Base-by-base conservation (phyloP, 306 rosid species). In the Luffa aegyptiaca region DNA sequence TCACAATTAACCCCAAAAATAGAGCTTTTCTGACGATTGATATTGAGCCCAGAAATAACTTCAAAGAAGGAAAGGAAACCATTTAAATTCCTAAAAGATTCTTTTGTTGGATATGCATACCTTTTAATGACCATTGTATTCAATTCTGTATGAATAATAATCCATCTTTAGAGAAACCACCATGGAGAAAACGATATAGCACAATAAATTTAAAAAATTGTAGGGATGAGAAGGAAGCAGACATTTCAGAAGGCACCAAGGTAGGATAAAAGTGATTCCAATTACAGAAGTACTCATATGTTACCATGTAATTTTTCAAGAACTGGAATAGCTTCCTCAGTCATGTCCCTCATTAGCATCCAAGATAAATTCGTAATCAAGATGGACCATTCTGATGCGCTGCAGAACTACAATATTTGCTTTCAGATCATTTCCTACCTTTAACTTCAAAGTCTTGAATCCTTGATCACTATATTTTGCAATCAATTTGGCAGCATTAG, bases 261-360 rank as follows among this genome's bases (percentile, higher is more conserved):
- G 17, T 21, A 31, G 41, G 20, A 41, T 9, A 49, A 74, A 26
- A 16, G 37, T 7, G 62, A 74, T 51, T 4, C 62, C 12, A 51
- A 51, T 12, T 63, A 63, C 44, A 33, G 20, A 63, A 14, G 79
- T 21, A 37, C 20, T 76, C 56, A 58, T 56, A 41, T 53, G 51
- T 82, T 87, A 95, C 98, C 97, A 10, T 91, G 84, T 87, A 94
- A 83, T 81, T 88, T 88, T 70, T 90, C 90, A 75, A 95, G 98
- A 88, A 91, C 97, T 84, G 90, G 90, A 84, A 90, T 89, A 79
- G 98, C 98, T 88, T 95, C 97, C 37, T 82, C 75, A 31, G 69
- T 71, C 88, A 78, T 95, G 92, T 42, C 98, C 98, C 83, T 95
- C 97, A 9, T 95, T 92, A 68, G 98, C 97, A 88, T 95, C 98